A percentile compares a stretch with the other conserved stretches of the same genome.
Conservation (phyloP, 1,284 basidiomycete species). For the Naganishia sp. region DNA sequence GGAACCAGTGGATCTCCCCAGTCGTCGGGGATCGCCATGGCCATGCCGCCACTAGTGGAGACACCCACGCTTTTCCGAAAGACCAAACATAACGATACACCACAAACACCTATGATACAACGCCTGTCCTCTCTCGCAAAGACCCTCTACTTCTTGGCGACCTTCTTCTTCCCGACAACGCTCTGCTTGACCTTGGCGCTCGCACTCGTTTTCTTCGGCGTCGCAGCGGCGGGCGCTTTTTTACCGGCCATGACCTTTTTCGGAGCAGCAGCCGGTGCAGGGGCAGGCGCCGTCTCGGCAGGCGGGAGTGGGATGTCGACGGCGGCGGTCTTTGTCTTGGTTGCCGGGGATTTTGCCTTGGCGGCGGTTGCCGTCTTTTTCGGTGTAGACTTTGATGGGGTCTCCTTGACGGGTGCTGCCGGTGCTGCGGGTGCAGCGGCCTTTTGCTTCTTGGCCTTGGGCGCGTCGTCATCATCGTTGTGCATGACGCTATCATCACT, state of each 20-base stretch:
- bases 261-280: slow-evolving; percentile 24
- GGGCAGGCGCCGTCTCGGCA: slow-evolving; percentile 20
- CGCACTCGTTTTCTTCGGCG: slow-evolving; percentile 35
- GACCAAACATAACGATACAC: neutral
- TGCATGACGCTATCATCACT: slow-evolving; percentile 35
- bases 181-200: slow-evolving; percentile 33
- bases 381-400: neutral
- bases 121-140: neutral
- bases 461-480: slow-evolving; percentile 44
- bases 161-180: slow-evolving; percentile 37
- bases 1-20: no score
- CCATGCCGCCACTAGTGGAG: no score
- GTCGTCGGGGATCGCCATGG: no score
- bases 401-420: slow-evolving; percentile 30
- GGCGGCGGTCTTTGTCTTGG: slow-evolving; percentile 27
- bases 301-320: slow-evolving; percentile 22
- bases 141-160: slow-evolving; percentile 11
- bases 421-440: slow-evolving; percentile 25
- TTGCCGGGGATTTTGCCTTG: slow-evolving; percentile 25
- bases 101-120: slow-evolving; percentile 22
- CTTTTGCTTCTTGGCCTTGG: slow-evolving; percentile 39
- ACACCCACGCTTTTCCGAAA: no score
- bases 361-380: slow-evolving; percentile 36
- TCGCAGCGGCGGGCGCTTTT: slow-evolving; percentile 10
- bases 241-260: slow-evolving; percentile 35